phyloP scores from a whole-genome alignment of 208 protist species.

The Porcisia deanei region DNA sequence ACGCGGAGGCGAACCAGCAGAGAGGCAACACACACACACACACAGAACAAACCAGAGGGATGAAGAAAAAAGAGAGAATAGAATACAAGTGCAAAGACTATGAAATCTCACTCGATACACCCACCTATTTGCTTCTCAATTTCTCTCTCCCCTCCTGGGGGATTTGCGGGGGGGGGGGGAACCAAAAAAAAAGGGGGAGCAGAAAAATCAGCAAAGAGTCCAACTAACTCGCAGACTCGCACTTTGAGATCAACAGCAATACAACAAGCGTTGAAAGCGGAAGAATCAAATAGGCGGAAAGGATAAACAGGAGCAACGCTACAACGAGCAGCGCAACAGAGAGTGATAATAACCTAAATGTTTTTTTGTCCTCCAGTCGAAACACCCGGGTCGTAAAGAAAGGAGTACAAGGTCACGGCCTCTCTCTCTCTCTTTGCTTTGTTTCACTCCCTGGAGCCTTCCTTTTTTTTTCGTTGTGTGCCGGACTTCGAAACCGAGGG shows the following conservation, averaged over 20 bases:
- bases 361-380: too few species aligned
- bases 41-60: neutral
- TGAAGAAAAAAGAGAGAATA: neutral
- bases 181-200: neutral
- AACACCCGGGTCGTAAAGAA: too few species aligned
- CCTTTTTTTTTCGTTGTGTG: too few species aligned
- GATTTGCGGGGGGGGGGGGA: neutral
- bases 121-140: too few species aligned
- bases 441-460: too few species aligned
- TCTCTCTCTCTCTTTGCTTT: too few species aligned
- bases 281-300: neutral
- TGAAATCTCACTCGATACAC: too few species aligned
- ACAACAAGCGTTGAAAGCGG: neutral
- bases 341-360: too few species aligned
- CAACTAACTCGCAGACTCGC: neutral
- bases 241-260: neutral
- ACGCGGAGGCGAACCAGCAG: neutral
- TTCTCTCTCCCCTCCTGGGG: too few species aligned
- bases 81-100: neutral
- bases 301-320: neutral
- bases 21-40: neutral
- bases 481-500: too few species aligned
- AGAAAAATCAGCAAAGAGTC: neutral
- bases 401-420: too few species aligned
- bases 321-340: too few species aligned